Percentiles rank a stretch among this genome's conserved stretches.
These are phyloP conservation scores for Zopfochytrium polystomum DNA, from an alignment of 371 early-diverging fungal genomes.

Conservation along the genomic window DNA sequence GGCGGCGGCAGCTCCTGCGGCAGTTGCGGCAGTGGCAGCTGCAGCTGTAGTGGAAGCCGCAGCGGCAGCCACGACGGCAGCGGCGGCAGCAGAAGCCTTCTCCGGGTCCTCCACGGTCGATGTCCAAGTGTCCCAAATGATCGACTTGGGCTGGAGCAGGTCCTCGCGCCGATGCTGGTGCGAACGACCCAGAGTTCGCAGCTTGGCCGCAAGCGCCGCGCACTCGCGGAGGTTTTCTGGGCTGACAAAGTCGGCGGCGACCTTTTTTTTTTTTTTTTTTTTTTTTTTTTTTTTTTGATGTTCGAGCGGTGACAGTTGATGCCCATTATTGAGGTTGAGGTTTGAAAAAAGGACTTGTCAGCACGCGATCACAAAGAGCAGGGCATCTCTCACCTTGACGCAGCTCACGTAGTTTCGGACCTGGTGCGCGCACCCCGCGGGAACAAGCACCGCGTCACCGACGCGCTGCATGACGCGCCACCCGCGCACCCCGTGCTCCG, in stretches of 20 bases:
- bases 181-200: conserved; percentile 33
- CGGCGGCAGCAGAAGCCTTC: too few relatives aligned
- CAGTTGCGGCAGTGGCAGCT: too few relatives aligned
- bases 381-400: conserved; percentile 50
- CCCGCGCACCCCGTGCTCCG: conserved; percentile 40
- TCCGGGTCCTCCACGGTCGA: too few relatives aligned
- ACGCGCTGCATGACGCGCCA: conserved; percentile 60
- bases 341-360: background rate
- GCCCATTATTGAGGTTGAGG: too few relatives aligned
- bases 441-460: conserved; percentile 73
- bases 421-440: conserved; percentile 75
- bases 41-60: too few relatives aligned
- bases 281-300: too few relatives aligned
- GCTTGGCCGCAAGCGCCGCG: conserved; percentile 47
- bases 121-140: conserved; percentile 19
- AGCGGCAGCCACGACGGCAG: too few relatives aligned
- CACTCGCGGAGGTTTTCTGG: conserved; percentile 59
- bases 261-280: too few relatives aligned
- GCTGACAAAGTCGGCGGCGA: conserved; percentile 68
- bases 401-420: conserved; percentile 62
- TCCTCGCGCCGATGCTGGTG: conserved; percentile 51
- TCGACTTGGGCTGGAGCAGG: conserved; percentile 15
- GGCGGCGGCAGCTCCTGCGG: too few relatives aligned
- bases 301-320: too few relatives aligned
- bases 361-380: background rate